Conservation (phyloP, 225 moss, liverwort and hornwort species). For the Neckera pumila region DNA sequence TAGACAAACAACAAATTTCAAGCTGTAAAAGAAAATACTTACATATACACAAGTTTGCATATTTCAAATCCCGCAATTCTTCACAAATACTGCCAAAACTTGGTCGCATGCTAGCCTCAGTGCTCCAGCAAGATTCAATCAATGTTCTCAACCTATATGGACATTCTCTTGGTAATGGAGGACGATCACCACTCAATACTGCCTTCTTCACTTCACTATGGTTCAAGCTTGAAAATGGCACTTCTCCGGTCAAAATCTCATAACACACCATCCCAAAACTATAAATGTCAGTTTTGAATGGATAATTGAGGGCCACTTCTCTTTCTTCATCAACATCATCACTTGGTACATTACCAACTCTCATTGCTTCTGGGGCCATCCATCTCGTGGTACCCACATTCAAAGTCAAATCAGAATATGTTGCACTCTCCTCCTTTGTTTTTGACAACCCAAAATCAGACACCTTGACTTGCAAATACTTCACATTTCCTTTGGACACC, state of each 20-base stretch:
- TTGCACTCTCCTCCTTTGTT: too few relatives aligned
- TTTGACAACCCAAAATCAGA: too few relatives aligned
- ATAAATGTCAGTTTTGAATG: background rate
- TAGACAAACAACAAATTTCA: background rate
- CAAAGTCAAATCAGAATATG: too few relatives aligned
- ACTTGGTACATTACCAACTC: background rate
- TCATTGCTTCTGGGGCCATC: background rate
- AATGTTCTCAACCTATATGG: background rate
- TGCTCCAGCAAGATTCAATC: background rate
- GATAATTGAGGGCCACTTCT: accelerated
- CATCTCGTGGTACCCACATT: background rate
- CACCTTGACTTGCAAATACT: too few relatives aligned
- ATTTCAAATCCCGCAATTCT: too few relatives aligned
- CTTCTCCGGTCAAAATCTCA: background rate
- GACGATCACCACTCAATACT: background rate
- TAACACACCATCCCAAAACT: background rate
- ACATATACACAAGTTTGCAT: too few relatives aligned
- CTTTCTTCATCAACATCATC: background rate
- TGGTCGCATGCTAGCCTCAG: background rate
- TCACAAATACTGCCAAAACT: background rate
- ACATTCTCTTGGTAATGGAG: background rate
- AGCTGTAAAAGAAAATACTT: background rate
- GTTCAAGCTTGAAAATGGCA: background rate
- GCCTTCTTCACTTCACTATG: background rate
- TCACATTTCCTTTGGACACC: background rate